phyloP scores from a whole-genome alignment of 148 eudicot genomes.

The Nepenthes mirabilis region DNA sequence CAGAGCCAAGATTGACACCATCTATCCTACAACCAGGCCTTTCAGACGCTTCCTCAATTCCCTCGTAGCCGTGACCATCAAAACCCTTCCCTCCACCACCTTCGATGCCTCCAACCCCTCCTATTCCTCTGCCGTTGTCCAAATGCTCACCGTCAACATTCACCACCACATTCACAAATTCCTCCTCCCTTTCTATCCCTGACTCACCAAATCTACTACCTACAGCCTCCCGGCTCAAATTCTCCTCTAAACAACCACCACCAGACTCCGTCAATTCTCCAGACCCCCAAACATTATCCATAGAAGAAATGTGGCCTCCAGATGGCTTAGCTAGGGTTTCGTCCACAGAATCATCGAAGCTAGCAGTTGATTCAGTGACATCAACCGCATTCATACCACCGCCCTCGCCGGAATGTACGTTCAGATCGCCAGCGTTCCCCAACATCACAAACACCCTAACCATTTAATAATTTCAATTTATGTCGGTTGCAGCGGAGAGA shows the following conservation, averaged over 20 bases:
- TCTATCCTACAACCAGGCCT: too few species aligned
- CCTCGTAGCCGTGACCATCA: too few species aligned
- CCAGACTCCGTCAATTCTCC: background rate
- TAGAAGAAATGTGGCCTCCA: background rate
- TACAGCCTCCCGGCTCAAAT: background rate
- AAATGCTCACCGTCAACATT: background rate
- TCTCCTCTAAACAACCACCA: background rate
- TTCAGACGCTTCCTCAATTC: too few species aligned
- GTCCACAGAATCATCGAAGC: background rate
- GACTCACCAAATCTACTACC: too few species aligned
- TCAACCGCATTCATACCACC: too few species aligned
- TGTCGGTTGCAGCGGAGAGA: too few species aligned
- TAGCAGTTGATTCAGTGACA: background rate
- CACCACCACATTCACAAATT: slow-evolving; percentile 1
- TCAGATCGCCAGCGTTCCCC: too few species aligned
- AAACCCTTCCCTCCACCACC: too few species aligned
- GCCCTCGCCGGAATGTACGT: too few species aligned
- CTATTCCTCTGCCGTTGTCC: background rate
- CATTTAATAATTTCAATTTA: too few species aligned
- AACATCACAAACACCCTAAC: too few species aligned
- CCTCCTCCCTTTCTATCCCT: background rate
- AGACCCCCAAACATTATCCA: background rate
- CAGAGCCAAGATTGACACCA: too few species aligned
- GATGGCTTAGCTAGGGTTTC: background rate
- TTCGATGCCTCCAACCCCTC: background rate